These are phyloP conservation scores for Pseudonitzschia delicatissima DNA, from an alignment of 108 stramenopile species.

Conservation along the genomic window DNA sequence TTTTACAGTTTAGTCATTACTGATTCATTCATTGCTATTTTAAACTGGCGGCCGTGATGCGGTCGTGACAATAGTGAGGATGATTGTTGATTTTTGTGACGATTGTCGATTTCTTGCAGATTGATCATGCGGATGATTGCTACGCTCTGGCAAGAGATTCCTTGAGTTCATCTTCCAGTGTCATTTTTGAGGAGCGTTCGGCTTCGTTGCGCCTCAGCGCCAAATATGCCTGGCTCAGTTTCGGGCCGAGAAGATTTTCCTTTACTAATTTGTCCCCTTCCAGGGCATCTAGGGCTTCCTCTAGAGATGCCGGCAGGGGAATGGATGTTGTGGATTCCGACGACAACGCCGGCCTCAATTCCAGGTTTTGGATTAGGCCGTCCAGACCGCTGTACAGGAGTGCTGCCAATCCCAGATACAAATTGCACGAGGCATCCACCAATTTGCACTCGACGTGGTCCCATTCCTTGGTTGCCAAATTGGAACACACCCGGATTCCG, in stretches of 20 bases:
- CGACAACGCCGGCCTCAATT: conserved; percentile 47
- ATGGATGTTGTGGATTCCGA: neutral
- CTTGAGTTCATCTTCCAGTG: conserved; percentile 19
- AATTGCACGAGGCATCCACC: conserved; percentile 61
- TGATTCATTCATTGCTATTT: no score
- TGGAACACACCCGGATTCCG: conserved; percentile 63
- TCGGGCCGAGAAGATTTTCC: conserved; percentile 40
- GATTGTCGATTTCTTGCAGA: no score
- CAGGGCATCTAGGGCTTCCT: conserved; percentile 52
- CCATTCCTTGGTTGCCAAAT: conserved; percentile 33
- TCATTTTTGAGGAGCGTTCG: conserved; percentile 11
- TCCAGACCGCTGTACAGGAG: conserved; percentile 64
- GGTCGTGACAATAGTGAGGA: no score
- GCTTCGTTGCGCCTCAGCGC: conserved; percentile 49
- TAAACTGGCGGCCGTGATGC: no score
- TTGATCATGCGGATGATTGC: no score
- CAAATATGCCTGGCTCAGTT: conserved; percentile 52
- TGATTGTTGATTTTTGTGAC: no score
- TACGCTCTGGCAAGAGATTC: conserved; percentile 15
- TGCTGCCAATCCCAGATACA: conserved; percentile 65
- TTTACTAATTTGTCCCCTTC: conserved; percentile 40
- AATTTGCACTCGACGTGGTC: conserved; percentile 78
- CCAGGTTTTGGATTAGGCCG: conserved; percentile 40
- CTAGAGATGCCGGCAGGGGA: conserved; percentile 44
- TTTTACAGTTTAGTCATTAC: no score